Evolutionary conservation across 2,329 filamentous ascomycete species (phyloP), one percentile per base, ranked within the genome.

Genomic region (Cylindrodendrum hubeiense): DNA sequence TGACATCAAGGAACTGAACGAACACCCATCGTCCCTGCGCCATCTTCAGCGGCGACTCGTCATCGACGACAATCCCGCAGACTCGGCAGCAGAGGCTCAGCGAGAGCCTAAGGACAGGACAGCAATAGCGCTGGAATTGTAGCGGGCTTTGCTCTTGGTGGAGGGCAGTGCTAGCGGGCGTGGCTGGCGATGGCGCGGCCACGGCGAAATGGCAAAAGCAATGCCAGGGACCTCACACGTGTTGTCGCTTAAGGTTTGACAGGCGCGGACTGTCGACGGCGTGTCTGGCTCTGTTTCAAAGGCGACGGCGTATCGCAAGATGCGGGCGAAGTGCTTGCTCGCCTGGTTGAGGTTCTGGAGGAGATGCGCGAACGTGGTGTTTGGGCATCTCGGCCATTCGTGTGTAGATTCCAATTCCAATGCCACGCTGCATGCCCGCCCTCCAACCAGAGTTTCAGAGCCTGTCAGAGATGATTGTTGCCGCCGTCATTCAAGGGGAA

Each of bases 181-280:
- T 73, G 66, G 72, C 69, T 72, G 68, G 41, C 53, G 33, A 68
- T 64, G 60, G 70, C 59, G 62, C 62, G 57, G 61, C 54, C 60
- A 44, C 50, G 62, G 65, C 59, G 47, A 64, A 66, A 68, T 61
- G 51, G 63, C 60, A 69, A 70, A 71, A 65, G 67, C 59, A 69
- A 74, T 55, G 43, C 52, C 62, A 62, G 67, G 62, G 66, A 69
- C 67, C 67, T 71, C 61, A 68, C 72, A 74, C 72, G 72, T 74
- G 72, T 69, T 43, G 63, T 73, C 66, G 67, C 64, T 69, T 67
- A 73, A 68, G 65, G 69, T 73, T 74, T 71, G 68, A 71, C 71
- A 71, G 70, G 53, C 63, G 60, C 66, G 37, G 67, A 57, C 44
- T 66, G 47, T 59, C 26, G 55, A 64, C 52, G 57, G 61, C 61